These are phyloP conservation scores for Caloboletus firmus DNA, from an alignment of 1,284 basidiomycete species.

Conservation along the genomic window DNA sequence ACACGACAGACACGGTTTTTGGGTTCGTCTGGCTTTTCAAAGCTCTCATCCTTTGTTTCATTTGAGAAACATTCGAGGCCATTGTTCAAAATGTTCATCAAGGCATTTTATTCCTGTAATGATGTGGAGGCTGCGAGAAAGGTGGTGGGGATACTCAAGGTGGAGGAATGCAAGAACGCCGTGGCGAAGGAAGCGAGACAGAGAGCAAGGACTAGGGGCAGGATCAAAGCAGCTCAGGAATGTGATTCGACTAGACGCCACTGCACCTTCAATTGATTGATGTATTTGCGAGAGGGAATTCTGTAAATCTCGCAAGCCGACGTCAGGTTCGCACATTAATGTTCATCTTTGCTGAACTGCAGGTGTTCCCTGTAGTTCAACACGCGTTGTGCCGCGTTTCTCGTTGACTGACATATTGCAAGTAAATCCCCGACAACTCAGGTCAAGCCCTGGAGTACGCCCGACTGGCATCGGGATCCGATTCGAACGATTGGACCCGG, in stretches of 20 bases:
- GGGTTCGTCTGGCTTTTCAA: slow-evolving; percentile 33
- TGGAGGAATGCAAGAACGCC: slow-evolving; percentile 32
- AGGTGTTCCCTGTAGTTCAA: not conserved
- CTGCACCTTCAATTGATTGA: slow-evolving; percentile 14
- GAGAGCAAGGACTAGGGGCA: slow-evolving; percentile 24
- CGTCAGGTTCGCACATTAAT: not conserved
- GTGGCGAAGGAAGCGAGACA: slow-evolving; percentile 16
- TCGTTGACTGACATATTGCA: not conserved
- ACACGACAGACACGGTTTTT: slow-evolving; percentile 27
- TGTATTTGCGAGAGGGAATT: not conserved
- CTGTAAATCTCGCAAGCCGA: slow-evolving; percentile 5
- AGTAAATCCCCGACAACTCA: not conserved
- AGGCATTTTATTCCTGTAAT: slow-evolving; percentile 53
- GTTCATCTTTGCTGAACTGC: not conserved
- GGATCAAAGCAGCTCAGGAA: slow-evolving; percentile 11
- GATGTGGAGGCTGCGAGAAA: slow-evolving; percentile 53
- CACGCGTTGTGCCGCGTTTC: not conserved
- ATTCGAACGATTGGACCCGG: too few species aligned
- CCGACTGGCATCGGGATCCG: not conserved
- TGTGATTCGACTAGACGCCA: not conserved
- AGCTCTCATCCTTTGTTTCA: slow-evolving; percentile 41
- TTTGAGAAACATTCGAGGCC: slow-evolving; percentile 59
- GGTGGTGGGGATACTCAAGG: slow-evolving; percentile 57
- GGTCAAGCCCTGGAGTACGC: not conserved
- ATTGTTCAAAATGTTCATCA: slow-evolving; percentile 70